Base-by-base conservation (phyloP, 2,329 filamentous ascomycete species). In the Xylaria polymorpha region DNA sequence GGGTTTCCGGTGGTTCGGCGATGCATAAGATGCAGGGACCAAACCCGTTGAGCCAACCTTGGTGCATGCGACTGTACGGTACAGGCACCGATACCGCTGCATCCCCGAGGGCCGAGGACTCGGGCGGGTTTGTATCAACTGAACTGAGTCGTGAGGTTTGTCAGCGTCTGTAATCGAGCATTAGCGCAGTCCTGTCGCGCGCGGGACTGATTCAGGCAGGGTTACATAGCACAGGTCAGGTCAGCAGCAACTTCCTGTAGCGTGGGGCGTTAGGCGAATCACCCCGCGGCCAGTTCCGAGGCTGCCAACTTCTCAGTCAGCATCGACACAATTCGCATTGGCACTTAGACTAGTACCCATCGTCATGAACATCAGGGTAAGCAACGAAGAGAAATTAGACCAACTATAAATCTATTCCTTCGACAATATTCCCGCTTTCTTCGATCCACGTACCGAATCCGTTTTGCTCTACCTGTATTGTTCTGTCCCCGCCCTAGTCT, bases 111-210 rank as follows among this genome's bases (percentile, higher is more conserved):
- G 22, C 67, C 67, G 67, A 66, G 67, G 63, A 60, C 29, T 56
- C 32, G 20, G 55, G 15, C 44, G 41, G 22, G 57, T 39, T 55
- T 35, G 32, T 60, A 48, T 35, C 60, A 44, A 25, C 62, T 62
- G 58, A 44, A 25, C 62, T 62, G 58, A 66, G 35, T 43, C 53
- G 58, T 29, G 39, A 29, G 7, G 61, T 70, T 70, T 70, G 68
- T 70, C 68, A 70, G 68, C 68, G 64, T 51, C 66, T 61, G 68
- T 70, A 43, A 70, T 70, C 57, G 41, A 66, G 15, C 29, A 8
- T 48, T 62, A 61, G 64, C 64, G 63, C 57, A 43, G 41, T 55
- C 35, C 55, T 14, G 20, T 56, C 50, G 41, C 55, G 63, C 41
- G 41, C 51, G 46, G 46, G 59, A 51, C 59, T 53, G 55, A 57